phyloP scores from a whole-genome alignment of 148 eudicot species.

The Amaranthus hypochondriacus region DNA sequence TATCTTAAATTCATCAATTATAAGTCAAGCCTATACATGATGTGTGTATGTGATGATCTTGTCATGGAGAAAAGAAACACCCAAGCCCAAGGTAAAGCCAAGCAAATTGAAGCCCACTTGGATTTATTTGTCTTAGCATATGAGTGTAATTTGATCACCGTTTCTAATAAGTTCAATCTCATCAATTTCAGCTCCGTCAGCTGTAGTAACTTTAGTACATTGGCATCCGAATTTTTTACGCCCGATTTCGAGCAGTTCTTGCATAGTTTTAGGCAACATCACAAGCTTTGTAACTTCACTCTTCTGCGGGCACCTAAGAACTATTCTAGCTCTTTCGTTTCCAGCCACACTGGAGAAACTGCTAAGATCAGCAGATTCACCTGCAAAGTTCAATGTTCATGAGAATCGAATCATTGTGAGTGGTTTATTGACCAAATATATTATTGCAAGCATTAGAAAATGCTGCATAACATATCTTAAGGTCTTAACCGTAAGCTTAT shows the following conservation, averaged over 20 bases:
- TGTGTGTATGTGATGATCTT: no score
- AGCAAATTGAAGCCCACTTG: slow-evolving; percentile 21
- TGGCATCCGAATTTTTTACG: slow-evolving; percentile 43
- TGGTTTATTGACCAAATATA: not conserved
- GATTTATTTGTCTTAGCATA: slow-evolving; percentile 22
- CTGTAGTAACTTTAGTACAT: slow-evolving; percentile 36
- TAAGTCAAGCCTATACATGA: no score
- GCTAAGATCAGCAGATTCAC: slow-evolving; percentile 23
- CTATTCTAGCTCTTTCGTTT: slow-evolving; percentile 38
- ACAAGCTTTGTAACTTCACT: slow-evolving; percentile 35
- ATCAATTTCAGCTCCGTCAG: slow-evolving; percentile 65
- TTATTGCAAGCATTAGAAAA: no score
- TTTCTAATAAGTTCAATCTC: slow-evolving; percentile 63
- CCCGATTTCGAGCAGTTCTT: slow-evolving; percentile 56
- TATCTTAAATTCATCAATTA: no score
- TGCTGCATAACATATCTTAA: no score
- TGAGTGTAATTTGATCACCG: slow-evolving; percentile 61
- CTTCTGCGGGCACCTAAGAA: slow-evolving; percentile 41
- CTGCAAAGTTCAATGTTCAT: slow-evolving; percentile 24
- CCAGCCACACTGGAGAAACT: slow-evolving; percentile 14
- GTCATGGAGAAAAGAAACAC: not conserved
- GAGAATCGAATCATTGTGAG: not conserved
- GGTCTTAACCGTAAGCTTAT: no score
- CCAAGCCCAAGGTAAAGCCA: not conserved
- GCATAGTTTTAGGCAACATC: slow-evolving; percentile 49